Base-by-base conservation (phyloP, 352 stramenopile species). In the Pythium plurisporium region DNA sequence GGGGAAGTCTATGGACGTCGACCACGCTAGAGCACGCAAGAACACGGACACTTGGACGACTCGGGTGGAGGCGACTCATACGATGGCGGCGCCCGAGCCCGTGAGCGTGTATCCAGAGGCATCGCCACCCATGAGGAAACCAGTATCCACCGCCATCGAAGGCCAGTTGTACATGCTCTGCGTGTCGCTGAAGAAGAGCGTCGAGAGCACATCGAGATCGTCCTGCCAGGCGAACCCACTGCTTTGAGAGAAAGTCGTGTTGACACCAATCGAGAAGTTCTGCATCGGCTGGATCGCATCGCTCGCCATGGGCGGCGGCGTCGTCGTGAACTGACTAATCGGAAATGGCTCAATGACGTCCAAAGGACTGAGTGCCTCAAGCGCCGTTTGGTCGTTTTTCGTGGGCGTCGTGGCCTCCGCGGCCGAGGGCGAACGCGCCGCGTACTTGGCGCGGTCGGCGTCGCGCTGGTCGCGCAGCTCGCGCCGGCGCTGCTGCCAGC, bases 51-150 rank as follows among this genome's bases (percentile, higher is more conserved):
- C n/a, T n/a, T n/a, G n/a, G n/a, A n/a, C n/a, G n/a, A n/a, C n/a
- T n/a, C n/a, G n/a, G n/a, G n/a, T n/a, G n/a, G n/a, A n/a, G n/a
- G n/a, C n/a, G 31, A 15, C 19, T 49, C 40, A 58, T 33, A 58
- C 50, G 23, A 58, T 58, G 26, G 50, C 50, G 17, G 50, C 27
- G 26, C 33, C 20, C 12, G 14, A 27, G 29, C 50, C 40, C 9
- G 37, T 58, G 20, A 49, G n/a, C 10, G 50, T 58, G 50, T 58
- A 58, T 4, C 19, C 37, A 20, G 49, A 48, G 23, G 49, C n/a
- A n/a, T n/a, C n/a, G n/a, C n/a, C n/a, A n/a, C n/a, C n/a, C n/a
- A n/a, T n/a, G n/a, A n/a, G n/a, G n/a, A 37, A 8, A 37, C 31
- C 31, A 37, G 31, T 37, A 37, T 37, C 8, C 8, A 8, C 31